A percentile compares a stretch with the other conserved stretches of the same genome.
Evolutionary conservation across 345 rosid genomes (phyloP).

Genomic region (Carallia pectinifolia): DNA sequence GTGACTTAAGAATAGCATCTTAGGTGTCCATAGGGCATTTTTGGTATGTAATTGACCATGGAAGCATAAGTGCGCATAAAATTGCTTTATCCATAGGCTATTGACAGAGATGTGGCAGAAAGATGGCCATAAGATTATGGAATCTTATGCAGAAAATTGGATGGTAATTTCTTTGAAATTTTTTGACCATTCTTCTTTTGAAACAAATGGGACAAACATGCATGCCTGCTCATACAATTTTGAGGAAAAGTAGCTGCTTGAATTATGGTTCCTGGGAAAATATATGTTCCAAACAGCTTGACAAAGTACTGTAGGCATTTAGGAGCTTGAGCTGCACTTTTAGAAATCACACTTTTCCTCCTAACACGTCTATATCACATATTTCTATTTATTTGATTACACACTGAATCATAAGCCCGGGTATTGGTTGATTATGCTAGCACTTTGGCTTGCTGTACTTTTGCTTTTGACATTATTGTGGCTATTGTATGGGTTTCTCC

Average conservation of each 20-base stretch:
- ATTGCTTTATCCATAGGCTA: background rate
- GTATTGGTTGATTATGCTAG: background rate
- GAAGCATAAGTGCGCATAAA: background rate
- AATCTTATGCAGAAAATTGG: background rate
- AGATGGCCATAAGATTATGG: background rate
- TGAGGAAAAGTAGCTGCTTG: background rate
- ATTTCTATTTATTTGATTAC: background rate
- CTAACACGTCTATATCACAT: background rate
- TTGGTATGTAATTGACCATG: background rate
- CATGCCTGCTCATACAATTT: background rate
- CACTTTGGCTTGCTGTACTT: background rate
- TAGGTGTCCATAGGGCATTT: too few relatives aligned
- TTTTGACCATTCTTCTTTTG: background rate
- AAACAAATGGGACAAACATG: background rate
- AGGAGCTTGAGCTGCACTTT: background rate
- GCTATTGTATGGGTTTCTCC: conserved; percentile 12
- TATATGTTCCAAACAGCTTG: background rate
- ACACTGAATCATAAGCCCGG: background rate
- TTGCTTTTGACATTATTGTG: background rate
- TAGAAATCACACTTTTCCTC: background rate
- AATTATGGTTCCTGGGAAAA: background rate
- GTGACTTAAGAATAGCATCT: background rate
- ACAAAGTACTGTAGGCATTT: background rate
- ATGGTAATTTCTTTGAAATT: background rate
- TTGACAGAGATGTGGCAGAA: background rate